These are phyloP conservation scores for Pyrus communis DNA, from an alignment of 306 rosid genomes.

Conservation along the genomic window DNA sequence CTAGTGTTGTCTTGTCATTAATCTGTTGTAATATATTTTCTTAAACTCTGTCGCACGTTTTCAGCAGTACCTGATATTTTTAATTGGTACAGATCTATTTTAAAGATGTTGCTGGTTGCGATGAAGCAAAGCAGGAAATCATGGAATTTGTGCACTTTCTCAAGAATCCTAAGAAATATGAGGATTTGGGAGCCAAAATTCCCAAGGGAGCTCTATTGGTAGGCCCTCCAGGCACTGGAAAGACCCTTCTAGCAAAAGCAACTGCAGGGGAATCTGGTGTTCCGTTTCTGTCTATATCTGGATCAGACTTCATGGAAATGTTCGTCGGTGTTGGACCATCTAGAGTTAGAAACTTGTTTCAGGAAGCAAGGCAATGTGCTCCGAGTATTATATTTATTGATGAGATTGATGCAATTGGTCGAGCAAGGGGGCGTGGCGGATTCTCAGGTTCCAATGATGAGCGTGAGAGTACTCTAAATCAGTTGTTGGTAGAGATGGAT, in stretches of 20 bases:
- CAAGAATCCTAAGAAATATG: conserved; percentile 85
- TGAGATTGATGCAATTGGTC: conserved; percentile 97
- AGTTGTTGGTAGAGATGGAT: conserved; percentile 95
- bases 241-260: conserved; percentile 95
- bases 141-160: conserved; percentile 98
- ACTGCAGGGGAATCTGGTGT: conserved; percentile 98
- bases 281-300: conserved; percentile 89
- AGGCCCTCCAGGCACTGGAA: conserved; percentile 98
- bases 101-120: conserved; percentile 97
- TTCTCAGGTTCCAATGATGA: conserved; percentile 82
- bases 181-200: conserved; percentile 91
- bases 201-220: conserved; percentile 96
- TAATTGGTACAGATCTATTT: conserved; percentile 52
- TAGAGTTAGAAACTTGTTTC: conserved; percentile 92
- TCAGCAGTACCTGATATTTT: not conserved
- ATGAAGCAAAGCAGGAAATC: conserved; percentile 91
- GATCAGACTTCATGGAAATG: conserved; percentile 97
- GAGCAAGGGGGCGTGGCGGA: conserved; percentile 97
- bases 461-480: conserved; percentile 96
- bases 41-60: not conserved
- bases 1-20: not conserved
- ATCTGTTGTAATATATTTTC: not conserved
- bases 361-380: conserved; percentile 91
- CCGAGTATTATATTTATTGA: conserved; percentile 94
- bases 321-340: conserved; percentile 98